Evolutionary conservation across 306 rosid species (phyloP).

Genomic region (Begonia loranthoides): DNA sequence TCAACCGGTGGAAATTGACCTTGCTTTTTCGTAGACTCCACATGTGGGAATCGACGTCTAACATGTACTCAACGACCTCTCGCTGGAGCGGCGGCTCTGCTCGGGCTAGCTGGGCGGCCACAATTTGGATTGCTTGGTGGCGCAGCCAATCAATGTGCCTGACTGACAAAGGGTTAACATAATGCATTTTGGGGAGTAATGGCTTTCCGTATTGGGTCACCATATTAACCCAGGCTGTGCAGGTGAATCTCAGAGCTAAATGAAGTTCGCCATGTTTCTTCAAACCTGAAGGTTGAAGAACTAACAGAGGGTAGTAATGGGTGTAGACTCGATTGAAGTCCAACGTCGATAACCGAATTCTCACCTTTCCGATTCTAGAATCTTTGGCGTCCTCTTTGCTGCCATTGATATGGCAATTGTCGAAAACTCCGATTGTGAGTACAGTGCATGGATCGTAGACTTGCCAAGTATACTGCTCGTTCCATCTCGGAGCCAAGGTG

Average conservation of each 20-base stretch:
- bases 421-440: conserved; percentile 73
- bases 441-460: conserved; percentile 84
- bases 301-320: conserved; percentile 74
- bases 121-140: conserved; percentile 87
- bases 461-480: conserved; percentile 96
- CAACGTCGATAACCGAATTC: conserved; percentile 77
- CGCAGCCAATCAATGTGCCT: conserved; percentile 68
- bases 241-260: conserved; percentile 74
- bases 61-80: conserved; percentile 86
- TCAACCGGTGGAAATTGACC: conserved; percentile 70
- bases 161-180: conserved; percentile 61
- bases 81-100: conserved; percentile 85
- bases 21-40: conserved; percentile 88
- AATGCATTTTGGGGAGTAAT: conserved; percentile 91
- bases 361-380: conserved; percentile 77
- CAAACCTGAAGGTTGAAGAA: conserved; percentile 52
- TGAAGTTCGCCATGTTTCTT: conserved; percentile 94
- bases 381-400: conserved; percentile 39
- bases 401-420: conserved; percentile 61
- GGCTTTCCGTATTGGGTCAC: conserved; percentile 68
- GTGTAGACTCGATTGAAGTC: conserved; percentile 70
- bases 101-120: conserved; percentile 45
- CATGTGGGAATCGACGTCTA: conserved; percentile 79
- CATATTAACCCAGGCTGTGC: conserved; percentile 82
- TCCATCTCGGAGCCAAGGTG: conserved; percentile 74